Base-by-base conservation (phyloP, 2,329 filamentous ascomycete genomes). In the Nannizziopsis arthrosporioides region DNA sequence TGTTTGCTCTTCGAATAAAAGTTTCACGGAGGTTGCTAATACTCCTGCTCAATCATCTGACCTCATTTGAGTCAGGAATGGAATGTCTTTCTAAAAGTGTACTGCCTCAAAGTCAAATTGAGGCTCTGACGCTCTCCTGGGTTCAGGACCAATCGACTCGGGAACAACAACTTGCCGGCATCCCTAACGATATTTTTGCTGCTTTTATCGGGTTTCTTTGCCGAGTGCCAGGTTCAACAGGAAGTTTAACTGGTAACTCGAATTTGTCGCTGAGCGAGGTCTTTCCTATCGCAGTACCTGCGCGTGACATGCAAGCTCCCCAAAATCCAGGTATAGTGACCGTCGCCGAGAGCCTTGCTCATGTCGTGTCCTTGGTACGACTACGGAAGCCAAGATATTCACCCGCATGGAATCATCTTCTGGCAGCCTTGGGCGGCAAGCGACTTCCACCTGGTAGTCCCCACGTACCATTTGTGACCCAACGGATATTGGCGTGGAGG, bases 1-100 rank as follows among this genome's bases (percentile, higher is more conserved):
- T 81, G 69, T 56, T 64, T 19, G 62, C 59, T 1, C 63, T 70
- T 32, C 64, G 66, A 2, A 56, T 79, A 17, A 59, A 56, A 6
- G 69, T 74, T 8, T 60, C 62, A 2, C 62, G 59, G 2, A 63
- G 63, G 35, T 65, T 74, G 9, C 58, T 81, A 8, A 65, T 67
- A 1, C 68, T 74, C 44, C 61, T 81, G n/a, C 51, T 81, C n/a
- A 61, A 63, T 5, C 57, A 67, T 49, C 68, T 71, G 9, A 53
- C 57, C 1, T 64, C 61, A 17, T 59, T 74, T 9, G 54, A 58
- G 15, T 56, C 59, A 3, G 73, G 72, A 0, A 44, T 76, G 31
- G 49, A 61, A 22, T 73, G 70, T 53, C 58, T 77, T 11, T 55
- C 56, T 44, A 57, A 55, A 44, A 68, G 67, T 54, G 48, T 55